A percentile compares a stretch with the other conserved stretches of the same genome.
These are phyloP conservation scores for Pseudogymnoascus sp. DNA, from an alignment of 2,329 filamentous ascomycete species.

Conservation along the genomic window DNA sequence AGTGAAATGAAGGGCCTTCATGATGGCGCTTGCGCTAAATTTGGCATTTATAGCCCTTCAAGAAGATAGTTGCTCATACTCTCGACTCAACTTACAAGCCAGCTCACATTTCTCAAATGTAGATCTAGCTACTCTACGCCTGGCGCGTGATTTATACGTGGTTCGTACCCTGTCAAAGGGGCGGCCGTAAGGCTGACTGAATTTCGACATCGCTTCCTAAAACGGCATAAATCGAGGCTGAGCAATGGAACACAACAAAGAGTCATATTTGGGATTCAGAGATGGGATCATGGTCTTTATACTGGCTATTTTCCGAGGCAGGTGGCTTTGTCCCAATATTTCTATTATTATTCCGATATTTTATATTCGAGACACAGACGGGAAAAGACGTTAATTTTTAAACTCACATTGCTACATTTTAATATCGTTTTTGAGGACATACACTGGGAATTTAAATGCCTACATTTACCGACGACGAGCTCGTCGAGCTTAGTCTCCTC, in stretches of 20 bases:
- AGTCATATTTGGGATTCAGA: not conserved
- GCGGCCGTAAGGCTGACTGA: not conserved
- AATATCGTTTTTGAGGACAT: not conserved
- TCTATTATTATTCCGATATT: not conserved
- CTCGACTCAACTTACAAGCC: not conserved
- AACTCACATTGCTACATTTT: not conserved
- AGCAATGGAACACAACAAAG: not conserved
- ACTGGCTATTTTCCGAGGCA: not conserved
- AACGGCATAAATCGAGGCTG: not conserved
- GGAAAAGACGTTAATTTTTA: not conserved
- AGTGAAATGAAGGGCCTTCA: not conserved
- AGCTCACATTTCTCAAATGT: not conserved
- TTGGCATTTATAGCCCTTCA: not conserved
- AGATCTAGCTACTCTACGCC: not conserved
- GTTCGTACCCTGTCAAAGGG: not conserved
- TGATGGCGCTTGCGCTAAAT: not conserved
- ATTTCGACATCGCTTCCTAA: not conserved
- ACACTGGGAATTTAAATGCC: not conserved
- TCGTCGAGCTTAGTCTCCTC: slow-evolving; percentile 17
- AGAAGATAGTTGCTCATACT: not conserved
- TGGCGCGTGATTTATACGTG: not conserved
- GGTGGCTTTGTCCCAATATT: not conserved
- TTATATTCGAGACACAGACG: not conserved
- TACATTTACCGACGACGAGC: slow-evolving; percentile 15
- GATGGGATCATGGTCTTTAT: not conserved